These are phyloP conservation scores for Coemansia sp. DNA, from an alignment of 192 early-diverging fungal genomes.

Conservation along the genomic window DNA sequence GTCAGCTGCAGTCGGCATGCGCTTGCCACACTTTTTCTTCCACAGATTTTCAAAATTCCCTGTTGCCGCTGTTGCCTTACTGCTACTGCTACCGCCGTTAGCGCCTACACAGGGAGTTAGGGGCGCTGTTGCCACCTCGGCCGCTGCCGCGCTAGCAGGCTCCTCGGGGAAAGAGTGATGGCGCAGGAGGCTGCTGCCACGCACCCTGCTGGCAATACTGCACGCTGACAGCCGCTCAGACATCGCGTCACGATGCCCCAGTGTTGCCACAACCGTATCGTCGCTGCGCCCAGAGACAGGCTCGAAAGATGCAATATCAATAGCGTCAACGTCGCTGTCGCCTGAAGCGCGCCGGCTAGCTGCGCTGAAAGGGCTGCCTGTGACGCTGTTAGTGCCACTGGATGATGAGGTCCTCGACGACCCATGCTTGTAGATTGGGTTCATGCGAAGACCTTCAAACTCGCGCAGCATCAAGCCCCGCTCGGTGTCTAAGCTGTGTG, in stretches of 20 bases:
- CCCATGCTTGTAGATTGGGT: slow-evolving; percentile 30
- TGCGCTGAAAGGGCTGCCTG: slow-evolving; percentile 8
- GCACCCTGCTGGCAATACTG: too few relatives aligned
- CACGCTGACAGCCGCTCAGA: too few relatives aligned
- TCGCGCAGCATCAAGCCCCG: slow-evolving; percentile 28
- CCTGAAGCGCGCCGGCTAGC: slow-evolving; percentile 10
- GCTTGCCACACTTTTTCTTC: slow-evolving; percentile 51
- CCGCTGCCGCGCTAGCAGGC: background rate
- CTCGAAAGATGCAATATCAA: background rate
- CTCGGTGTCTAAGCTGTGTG: slow-evolving; percentile 39
- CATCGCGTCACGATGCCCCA: background rate
- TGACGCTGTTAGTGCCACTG: slow-evolving; percentile 12
- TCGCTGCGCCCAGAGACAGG: background rate
- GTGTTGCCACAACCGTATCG: background rate
- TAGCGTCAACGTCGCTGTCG: slow-evolving; percentile 8
- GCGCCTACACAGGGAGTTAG: slow-evolving; percentile 9
- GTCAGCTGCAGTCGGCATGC: slow-evolving; percentile 44
- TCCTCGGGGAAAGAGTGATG: slow-evolving; percentile 28
- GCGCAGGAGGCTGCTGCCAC: slow-evolving; percentile 34
- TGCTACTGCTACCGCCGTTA: slow-evolving; percentile 6
- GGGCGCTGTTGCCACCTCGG: background rate
- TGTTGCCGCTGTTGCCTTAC: slow-evolving; percentile 7
- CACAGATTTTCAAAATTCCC: slow-evolving; percentile 39
- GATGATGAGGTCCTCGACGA: slow-evolving; percentile 24
- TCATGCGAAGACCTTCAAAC: slow-evolving; percentile 38